Evolutionary conservation across 495 filamentous ascomycete species (phyloP).

Genomic region (Hypomontagnella submonticulosa): DNA sequence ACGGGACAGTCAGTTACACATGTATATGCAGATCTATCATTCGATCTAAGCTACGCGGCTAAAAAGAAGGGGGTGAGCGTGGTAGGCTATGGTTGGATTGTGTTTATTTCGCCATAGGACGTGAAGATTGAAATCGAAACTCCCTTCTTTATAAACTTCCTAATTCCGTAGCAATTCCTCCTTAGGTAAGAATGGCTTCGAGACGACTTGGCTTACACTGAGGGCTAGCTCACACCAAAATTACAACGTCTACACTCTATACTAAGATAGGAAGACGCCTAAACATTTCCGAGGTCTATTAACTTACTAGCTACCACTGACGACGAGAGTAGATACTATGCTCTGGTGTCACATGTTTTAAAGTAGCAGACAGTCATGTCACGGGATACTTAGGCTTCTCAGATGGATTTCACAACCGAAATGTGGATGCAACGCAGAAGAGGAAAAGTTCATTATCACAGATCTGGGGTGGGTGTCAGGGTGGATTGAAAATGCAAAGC

Average conservation of each 20-base stretch:
- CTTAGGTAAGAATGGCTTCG: neutral
- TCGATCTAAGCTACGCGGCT: slow-evolving; percentile 16
- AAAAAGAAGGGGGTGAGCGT: slow-evolving; percentile 22
- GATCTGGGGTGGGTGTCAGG: slow-evolving; percentile 27
- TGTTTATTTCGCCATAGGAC: slow-evolving; percentile 4
- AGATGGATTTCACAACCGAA: neutral
- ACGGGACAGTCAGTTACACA: slow-evolving; percentile 7
- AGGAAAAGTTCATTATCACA: slow-evolving; percentile 37
- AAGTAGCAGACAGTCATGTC: neutral
- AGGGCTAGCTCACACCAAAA: too few relatives aligned
- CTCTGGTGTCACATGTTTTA: too few relatives aligned
- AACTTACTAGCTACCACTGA: too few relatives aligned
- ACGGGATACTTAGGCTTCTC: neutral
- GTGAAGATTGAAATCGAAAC: neutral
- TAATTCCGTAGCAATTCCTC: too few relatives aligned
- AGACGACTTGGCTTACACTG: too few relatives aligned
- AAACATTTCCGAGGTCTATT: too few relatives aligned
- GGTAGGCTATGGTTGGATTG: slow-evolving; percentile 9
- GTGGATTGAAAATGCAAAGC: slow-evolving; percentile 36
- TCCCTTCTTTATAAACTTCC: neutral
- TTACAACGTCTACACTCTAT: too few relatives aligned
- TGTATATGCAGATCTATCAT: slow-evolving; percentile 4
- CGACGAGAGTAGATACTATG: too few relatives aligned
- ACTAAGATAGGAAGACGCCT: too few relatives aligned
- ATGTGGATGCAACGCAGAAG: neutral